Evolutionary conservation across 371 early-diverging fungal genomes (phyloP).

Genomic region (Furculomyces boomerangus): DNA sequence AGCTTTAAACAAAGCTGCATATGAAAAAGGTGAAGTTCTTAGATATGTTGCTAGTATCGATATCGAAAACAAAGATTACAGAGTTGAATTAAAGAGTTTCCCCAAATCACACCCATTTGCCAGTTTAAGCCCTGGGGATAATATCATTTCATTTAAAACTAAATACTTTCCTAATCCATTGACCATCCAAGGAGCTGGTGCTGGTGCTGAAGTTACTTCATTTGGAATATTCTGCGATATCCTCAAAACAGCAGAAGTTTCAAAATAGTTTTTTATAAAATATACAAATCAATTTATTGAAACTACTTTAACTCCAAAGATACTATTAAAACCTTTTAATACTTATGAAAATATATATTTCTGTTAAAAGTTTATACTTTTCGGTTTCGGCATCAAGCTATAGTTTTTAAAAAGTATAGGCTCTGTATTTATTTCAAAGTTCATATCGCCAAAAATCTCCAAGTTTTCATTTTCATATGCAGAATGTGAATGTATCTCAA

Average conservation of each 20-base stretch:
- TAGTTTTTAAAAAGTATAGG: no score
- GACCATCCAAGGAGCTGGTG: conserved; percentile 92
- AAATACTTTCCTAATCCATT: conserved; percentile 81
- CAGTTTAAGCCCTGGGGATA: conserved; percentile 87
- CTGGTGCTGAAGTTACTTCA: conserved; percentile 92
- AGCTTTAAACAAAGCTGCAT: conserved; percentile 53
- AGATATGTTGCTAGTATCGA: conserved; percentile 88
- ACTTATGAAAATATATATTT: no score
- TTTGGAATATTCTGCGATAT: conserved; percentile 88
- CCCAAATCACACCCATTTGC: conserved; percentile 84
- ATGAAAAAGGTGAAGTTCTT: conserved; percentile 51
- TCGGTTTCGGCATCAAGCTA: no score
- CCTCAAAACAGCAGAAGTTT: conserved; percentile 48
- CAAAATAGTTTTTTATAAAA: no score
- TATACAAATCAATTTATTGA: no score
- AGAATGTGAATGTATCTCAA: no score
- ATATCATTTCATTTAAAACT: conserved; percentile 88
- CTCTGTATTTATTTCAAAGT: no score
- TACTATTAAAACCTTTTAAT: no score
- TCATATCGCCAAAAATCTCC: no score
- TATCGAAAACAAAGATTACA: conserved; percentile 39
- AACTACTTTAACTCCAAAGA: no score
- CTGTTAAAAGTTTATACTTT: no score
- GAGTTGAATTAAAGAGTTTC: conserved; percentile 66
- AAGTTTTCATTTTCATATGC: no score